Conservation (phyloP, 75 land plant genomes). For the Sequoia sempervirens region DNA sequence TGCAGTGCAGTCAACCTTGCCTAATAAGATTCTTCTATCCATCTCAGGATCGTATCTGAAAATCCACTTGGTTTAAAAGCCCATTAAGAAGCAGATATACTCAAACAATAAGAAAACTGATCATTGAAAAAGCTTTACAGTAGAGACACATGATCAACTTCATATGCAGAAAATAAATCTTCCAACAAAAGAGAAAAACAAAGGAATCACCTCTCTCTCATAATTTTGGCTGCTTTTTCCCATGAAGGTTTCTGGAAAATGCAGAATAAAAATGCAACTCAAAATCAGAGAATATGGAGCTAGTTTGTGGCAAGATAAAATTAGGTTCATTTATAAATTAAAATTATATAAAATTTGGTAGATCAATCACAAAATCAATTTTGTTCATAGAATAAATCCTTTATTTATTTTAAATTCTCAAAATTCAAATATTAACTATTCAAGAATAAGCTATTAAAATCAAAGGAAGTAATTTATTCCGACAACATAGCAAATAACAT, state of each 20-base stretch:
- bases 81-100: background rate
- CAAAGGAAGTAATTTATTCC: background rate
- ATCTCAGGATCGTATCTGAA: constrained; percentile 85
- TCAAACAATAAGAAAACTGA: background rate
- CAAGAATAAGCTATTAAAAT: background rate
- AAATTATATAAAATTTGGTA: constrained; percentile 3
- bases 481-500: background rate
- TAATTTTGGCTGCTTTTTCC: constrained; percentile 92
- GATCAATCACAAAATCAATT: constrained; percentile 7
- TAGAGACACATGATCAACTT: background rate
- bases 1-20: constrained; percentile 89
- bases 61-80: background rate
- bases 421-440: background rate
- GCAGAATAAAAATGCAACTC: background rate
- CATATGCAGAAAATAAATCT: background rate
- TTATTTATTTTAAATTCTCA: background rate
- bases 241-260: constrained; percentile 92
- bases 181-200: background rate
- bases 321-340: constrained; percentile 23
- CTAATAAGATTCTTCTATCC: constrained; percentile 87
- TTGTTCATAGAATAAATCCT: background rate
- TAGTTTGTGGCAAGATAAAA: background rate
- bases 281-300: background rate
- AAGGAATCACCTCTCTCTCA: constrained; percentile 64
- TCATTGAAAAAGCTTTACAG: background rate